Evolutionary conservation across 2,329 filamentous ascomycete genomes (phyloP).

Genomic region (Pyrenophora graminea): DNA sequence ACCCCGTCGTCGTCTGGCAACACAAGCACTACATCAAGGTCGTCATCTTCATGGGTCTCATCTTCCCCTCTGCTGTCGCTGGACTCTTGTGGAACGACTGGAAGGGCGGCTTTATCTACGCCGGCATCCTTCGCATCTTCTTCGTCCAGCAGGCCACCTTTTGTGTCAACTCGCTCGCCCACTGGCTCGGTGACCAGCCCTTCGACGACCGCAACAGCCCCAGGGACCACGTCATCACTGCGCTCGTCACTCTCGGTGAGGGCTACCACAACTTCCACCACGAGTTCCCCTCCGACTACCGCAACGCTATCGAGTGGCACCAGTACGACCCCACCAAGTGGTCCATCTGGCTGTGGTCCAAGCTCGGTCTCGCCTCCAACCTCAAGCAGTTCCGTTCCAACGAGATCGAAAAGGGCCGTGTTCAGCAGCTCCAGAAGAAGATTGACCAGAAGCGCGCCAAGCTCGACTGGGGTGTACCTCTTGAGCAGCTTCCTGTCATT

Average conservation of each 20-base stretch:
- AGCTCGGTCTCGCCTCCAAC: constrained; percentile 50
- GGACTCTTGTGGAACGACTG: constrained; percentile 57
- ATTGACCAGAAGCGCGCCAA: constrained; percentile 51
- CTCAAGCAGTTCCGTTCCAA: constrained; percentile 52
- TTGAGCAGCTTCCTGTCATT: constrained; percentile 50
- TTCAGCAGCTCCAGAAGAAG: constrained; percentile 52
- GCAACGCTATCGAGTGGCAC: constrained; percentile 50
- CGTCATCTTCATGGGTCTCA: constrained; percentile 53
- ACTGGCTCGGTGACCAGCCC: constrained; percentile 56
- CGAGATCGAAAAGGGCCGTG: constrained; percentile 51
- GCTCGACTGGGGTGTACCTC: constrained; percentile 51
- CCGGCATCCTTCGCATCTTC: constrained; percentile 57
- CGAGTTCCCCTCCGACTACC: constrained; percentile 52
- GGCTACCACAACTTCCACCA: constrained; percentile 54
- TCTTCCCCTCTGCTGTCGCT: constrained; percentile 55
- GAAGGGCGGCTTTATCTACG: constrained; percentile 57
- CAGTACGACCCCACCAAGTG: constrained; percentile 53
- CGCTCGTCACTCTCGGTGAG: constrained; percentile 50
- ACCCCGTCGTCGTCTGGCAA: constrained; percentile 56
- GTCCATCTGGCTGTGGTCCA: constrained; percentile 51
- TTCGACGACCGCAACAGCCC: constrained; percentile 52
- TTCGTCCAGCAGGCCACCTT: constrained; percentile 60
- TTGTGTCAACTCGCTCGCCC: constrained; percentile 59
- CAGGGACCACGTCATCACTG: constrained; percentile 50
- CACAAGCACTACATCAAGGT: constrained; percentile 56